Conservation (phyloP, 768 basidiomycete genomes). For the Amanita rimosa region DNA sequence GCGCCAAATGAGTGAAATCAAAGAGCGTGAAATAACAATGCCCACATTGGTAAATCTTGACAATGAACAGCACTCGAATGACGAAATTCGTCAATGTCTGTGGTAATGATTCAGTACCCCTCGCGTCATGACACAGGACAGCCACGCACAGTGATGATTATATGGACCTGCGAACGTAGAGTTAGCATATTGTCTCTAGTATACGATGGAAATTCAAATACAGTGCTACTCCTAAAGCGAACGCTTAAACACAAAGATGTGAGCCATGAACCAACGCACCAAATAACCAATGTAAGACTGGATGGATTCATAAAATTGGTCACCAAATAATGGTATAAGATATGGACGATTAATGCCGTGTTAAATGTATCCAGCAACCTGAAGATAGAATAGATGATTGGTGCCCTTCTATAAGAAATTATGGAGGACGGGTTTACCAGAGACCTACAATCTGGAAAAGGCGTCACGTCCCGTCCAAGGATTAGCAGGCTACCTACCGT, state of each 20-base stretch:
- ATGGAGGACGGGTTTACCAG: not conserved
- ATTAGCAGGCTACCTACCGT: not conserved
- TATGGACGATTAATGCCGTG: conserved; percentile 37
- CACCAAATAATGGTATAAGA: conserved; percentile 48
- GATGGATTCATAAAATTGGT: conserved; percentile 38
- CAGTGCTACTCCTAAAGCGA: too few relatives aligned
- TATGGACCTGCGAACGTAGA: conserved; percentile 30
- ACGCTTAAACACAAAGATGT: too few relatives aligned
- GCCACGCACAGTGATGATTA: conserved; percentile 36
- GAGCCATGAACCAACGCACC: conserved; percentile 22
- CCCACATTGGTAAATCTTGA: conserved; percentile 39
- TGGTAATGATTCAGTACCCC: not conserved
- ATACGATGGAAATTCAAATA: not conserved
- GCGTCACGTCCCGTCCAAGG: not conserved
- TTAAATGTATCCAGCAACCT: conserved; percentile 50
- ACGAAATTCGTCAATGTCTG: conserved; percentile 40
- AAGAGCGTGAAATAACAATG: conserved; percentile 1
- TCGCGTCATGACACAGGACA: not conserved
- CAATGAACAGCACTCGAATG: conserved; percentile 40
- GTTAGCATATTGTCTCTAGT: not conserved
- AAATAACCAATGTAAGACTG: conserved; percentile 10
- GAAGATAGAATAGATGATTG: conserved; percentile 6
- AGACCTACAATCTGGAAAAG: not conserved
- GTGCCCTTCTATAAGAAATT: not conserved
- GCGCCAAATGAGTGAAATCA: not conserved